phyloP scores from a whole-genome alignment of 2,329 filamentous ascomycete species.

The Zalaria sp. region DNA sequence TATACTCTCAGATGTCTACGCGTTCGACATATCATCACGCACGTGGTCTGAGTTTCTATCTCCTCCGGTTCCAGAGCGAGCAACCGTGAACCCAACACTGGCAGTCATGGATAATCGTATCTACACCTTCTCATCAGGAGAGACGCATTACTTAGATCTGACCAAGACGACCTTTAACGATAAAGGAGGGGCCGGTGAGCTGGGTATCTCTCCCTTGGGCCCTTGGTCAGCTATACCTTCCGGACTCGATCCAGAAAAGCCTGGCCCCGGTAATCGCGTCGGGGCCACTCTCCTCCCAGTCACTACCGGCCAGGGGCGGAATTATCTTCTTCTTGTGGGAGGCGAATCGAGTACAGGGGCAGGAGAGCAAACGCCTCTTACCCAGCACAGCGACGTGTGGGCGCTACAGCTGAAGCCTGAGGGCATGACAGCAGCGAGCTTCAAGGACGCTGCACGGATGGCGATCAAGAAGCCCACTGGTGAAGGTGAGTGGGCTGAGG shows the following conservation, averaged over 20 bases:
- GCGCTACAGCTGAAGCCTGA: slow-evolving; percentile 37
- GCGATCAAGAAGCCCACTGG: slow-evolving; percentile 32
- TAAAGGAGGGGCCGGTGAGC: slow-evolving; percentile 3
- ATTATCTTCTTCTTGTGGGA: slow-evolving; percentile 38
- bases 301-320: slow-evolving; percentile 36
- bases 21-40: slow-evolving; percentile 33
- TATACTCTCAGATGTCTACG: slow-evolving; percentile 31
- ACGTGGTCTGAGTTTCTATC: slow-evolving; percentile 38
- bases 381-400: slow-evolving; percentile 30
- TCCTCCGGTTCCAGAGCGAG: slow-evolving; percentile 19
- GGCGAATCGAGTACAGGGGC: slow-evolving; percentile 20
- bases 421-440: slow-evolving; percentile 29
- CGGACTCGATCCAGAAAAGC: slow-evolving; percentile 22
- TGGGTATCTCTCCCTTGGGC: slow-evolving; percentile 14
- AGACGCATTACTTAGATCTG: slow-evolving; percentile 10
- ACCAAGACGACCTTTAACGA: slow-evolving; percentile 5
- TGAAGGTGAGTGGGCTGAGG: slow-evolving; percentile 36
- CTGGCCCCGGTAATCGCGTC: slow-evolving; percentile 28
- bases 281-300: slow-evolving; percentile 32
- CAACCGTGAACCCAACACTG: slow-evolving; percentile 22
- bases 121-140: slow-evolving; percentile 8
- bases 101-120: slow-evolving; percentile 31
- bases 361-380: slow-evolving; percentile 1
- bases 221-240: slow-evolving; percentile 25
- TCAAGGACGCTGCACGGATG: slow-evolving; percentile 36